A percentile compares a stretch with the other conserved stretches of the same genome.
Conservation (phyloP, 1,284 basidiomycete genomes). For the Golubevia pallescens region DNA sequence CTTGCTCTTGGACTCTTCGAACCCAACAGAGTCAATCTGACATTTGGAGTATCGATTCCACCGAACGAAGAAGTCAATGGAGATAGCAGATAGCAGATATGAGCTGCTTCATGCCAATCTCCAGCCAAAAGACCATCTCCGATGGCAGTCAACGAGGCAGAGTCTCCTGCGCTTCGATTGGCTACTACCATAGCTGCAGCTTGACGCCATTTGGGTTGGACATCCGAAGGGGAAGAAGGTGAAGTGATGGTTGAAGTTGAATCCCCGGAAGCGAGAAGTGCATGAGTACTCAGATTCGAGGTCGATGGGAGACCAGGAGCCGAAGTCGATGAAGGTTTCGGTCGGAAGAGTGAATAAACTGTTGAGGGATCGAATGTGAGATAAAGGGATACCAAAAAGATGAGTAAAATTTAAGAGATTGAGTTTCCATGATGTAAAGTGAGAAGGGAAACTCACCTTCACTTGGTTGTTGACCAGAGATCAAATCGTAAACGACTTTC, state of each 20-base stretch:
- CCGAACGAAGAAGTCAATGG: constrained; percentile 37
- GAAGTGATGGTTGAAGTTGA: neutral
- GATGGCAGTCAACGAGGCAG: constrained; percentile 43
- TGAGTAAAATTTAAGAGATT: too few relatives aligned
- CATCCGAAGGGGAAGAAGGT: neutral
- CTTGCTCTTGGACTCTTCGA: constrained; percentile 26
- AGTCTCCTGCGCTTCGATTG: constrained; percentile 39
- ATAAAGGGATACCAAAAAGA: too few relatives aligned
- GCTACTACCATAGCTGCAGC: constrained; percentile 48
- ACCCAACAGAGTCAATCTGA: constrained; percentile 35
- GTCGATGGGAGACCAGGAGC: neutral
- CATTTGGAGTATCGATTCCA: constrained; percentile 31
- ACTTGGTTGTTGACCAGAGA: neutral
- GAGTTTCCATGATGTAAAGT: too few relatives aligned
- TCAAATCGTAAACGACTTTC: constrained; percentile 43
- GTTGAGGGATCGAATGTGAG: constrained; percentile 1
- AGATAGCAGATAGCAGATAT: constrained; percentile 55
- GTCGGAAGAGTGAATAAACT: constrained; percentile 47
- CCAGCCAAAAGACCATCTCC: constrained; percentile 47
- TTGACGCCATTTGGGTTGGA: constrained; percentile 35
- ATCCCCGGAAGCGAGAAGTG: neutral
- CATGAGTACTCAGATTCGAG: neutral
- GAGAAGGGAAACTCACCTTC: neutral
- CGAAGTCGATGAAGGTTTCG: constrained; percentile 15
- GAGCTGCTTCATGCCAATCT: constrained; percentile 52